phyloP scores from a whole-genome alignment of 2,329 filamentous ascomycete species.

The Cadophora sp. region DNA sequence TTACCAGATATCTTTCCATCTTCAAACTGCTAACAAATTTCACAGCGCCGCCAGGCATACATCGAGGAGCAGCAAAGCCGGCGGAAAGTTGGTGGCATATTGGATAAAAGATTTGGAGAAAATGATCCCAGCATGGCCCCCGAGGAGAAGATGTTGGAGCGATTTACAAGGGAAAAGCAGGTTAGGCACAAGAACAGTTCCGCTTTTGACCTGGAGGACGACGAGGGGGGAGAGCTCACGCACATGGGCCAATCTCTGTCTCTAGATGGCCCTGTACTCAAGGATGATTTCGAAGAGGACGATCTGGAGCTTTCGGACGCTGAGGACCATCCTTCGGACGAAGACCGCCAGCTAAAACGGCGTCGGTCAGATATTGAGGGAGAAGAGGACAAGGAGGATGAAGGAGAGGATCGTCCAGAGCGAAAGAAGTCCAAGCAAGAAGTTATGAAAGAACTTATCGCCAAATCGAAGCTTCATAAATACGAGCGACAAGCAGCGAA shows the following conservation, averaged over 20 bases:
- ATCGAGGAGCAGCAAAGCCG: conserved; percentile 77
- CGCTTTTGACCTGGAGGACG: conserved; percentile 91
- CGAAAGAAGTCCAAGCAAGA: conserved; percentile 95
- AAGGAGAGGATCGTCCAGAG: conserved; percentile 67
- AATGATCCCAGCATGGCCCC: conserved; percentile 92
- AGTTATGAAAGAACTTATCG: conserved; percentile 97
- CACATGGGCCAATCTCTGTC: conserved; percentile 81
- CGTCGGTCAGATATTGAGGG: conserved; percentile 58
- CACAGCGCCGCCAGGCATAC: conserved; percentile 35
- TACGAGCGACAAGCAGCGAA: conserved; percentile 92
- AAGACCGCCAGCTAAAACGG: conserved; percentile 63
- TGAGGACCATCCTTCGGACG: conserved; percentile 63
- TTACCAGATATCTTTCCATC: conserved; percentile 32
- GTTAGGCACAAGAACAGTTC: conserved; percentile 76
- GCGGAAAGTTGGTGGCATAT: conserved; percentile 89
- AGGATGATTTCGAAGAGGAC: conserved; percentile 82
- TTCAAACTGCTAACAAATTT: not conserved
- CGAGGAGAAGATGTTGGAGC: conserved; percentile 89
- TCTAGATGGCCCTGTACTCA: conserved; percentile 60
- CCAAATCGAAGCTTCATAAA: conserved; percentile 95
- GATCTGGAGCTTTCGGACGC: conserved; percentile 67
- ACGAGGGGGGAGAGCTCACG: conserved; percentile 73
- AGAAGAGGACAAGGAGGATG: conserved; percentile 57
- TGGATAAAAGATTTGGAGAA: conserved; percentile 95
- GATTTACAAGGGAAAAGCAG: conserved; percentile 90